Evolutionary conservation across 1,284 basidiomycete genomes (phyloP).

Genomic region (Cryptococcus maquisensis): DNA sequence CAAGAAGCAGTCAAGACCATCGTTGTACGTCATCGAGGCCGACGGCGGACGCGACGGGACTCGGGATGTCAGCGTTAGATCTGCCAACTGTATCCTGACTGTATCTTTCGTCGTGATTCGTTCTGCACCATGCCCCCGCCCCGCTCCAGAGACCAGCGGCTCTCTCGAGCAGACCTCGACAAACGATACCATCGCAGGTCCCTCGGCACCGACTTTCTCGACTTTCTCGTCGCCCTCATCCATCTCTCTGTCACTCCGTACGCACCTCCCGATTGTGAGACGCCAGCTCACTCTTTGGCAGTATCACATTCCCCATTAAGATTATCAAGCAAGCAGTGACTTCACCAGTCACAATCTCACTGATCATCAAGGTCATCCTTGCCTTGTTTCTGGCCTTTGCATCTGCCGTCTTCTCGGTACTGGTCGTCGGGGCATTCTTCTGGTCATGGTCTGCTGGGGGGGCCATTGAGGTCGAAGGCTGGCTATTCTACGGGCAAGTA

Average conservation of each 20-base stretch:
- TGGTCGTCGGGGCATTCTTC: slow-evolving; percentile 48
- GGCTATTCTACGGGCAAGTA: slow-evolving; percentile 46
- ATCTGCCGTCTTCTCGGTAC: slow-evolving; percentile 36
- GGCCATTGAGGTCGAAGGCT: slow-evolving; percentile 46
- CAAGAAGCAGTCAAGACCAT: not conserved
- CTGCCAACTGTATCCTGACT: not conserved
- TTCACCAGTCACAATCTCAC: slow-evolving; percentile 43
- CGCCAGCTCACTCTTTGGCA: slow-evolving; percentile 12
- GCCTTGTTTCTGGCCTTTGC: slow-evolving; percentile 32
- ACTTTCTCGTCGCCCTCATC: slow-evolving; percentile 30
- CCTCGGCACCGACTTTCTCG: slow-evolving; percentile 31
- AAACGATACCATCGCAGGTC: not conserved
- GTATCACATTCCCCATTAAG: slow-evolving; percentile 36
- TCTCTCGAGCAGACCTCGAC: not conserved
- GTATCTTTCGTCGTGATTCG: not conserved
- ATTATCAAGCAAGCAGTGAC: slow-evolving; percentile 36
- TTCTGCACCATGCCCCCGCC: not conserved
- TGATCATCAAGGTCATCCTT: slow-evolving; percentile 38
- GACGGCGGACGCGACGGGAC: not conserved
- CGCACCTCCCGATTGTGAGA: slow-evolving; percentile 6
- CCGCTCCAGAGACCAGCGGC: not conserved
- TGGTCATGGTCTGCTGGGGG: slow-evolving; percentile 45
- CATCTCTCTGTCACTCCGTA: slow-evolving; percentile 33
- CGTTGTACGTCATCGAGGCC: not conserved
- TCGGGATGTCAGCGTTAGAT: not conserved